Conservation (phyloP, 148 eudicot genomes). For the Nyssa sinensis region DNA sequence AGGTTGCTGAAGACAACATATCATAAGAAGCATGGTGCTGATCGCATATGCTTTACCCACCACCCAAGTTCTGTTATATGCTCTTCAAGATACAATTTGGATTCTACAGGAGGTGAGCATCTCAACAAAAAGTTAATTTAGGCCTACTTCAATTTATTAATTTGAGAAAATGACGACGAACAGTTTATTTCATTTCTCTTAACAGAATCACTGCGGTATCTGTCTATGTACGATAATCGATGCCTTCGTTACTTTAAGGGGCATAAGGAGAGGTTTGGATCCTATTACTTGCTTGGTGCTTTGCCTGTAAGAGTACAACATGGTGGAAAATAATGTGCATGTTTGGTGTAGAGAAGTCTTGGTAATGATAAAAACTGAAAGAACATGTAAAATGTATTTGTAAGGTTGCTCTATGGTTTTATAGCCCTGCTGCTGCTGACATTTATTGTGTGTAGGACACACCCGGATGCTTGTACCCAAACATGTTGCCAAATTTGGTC, state of each 20-base stretch:
- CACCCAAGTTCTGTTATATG: conserved; percentile 85
- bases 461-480: neutral
- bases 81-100: conserved; percentile 77
- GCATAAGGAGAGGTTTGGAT: conserved; percentile 83
- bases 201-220: conserved; percentile 83
- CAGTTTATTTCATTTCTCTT: conserved; percentile 15
- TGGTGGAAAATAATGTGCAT: neutral
- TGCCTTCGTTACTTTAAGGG: conserved; percentile 97
- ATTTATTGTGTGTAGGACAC: neutral
- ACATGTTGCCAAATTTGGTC: neutral
- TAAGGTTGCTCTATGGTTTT: neutral
- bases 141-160: neutral
- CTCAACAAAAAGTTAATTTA: conserved; percentile 5
- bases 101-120: conserved; percentile 66
- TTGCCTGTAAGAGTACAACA: neutral
- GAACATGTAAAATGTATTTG: neutral
- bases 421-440: neutral
- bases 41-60: conserved; percentile 94
- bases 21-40: conserved; percentile 95
- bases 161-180: conserved; percentile 5
- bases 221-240: conserved; percentile 94
- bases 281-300: conserved; percentile 8
- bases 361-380: neutral
- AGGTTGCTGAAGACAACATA: conserved; percentile 94
- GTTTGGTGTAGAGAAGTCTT: neutral